A percentile compares a stretch with the other conserved stretches of the same genome.
phyloP scores from a whole-genome alignment of 2,329 filamentous ascomycete genomes.

The Zymoseptoria tritici region DNA sequence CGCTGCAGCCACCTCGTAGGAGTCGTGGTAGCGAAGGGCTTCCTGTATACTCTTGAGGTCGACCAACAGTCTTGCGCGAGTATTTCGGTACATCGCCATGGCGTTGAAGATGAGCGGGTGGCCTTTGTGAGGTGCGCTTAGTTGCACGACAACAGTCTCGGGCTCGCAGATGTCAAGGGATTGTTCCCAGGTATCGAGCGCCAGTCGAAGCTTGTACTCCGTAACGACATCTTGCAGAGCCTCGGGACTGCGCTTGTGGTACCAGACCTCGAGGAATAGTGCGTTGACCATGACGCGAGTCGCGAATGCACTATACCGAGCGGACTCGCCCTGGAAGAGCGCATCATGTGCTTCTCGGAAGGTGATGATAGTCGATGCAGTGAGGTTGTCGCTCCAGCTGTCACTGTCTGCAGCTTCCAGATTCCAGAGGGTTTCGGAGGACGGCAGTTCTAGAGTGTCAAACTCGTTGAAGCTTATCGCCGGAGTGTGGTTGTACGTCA shows the following conservation, averaged over 20 bases:
- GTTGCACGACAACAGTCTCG: slow-evolving; percentile 76
- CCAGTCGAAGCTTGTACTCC: slow-evolving; percentile 93
- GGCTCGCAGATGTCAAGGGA: slow-evolving; percentile 89
- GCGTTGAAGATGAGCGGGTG: slow-evolving; percentile 97
- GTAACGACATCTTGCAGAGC: slow-evolving; percentile 94
- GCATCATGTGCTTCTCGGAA: slow-evolving; percentile 93
- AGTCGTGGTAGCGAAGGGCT: slow-evolving; percentile 91
- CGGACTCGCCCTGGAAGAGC: slow-evolving; percentile 84
- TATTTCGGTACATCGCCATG: slow-evolving; percentile 93
- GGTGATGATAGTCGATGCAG: slow-evolving; percentile 64
- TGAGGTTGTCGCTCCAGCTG: slow-evolving; percentile 74
- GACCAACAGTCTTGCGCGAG: slow-evolving; percentile 82
- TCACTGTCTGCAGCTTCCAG: slow-evolving; percentile 69
- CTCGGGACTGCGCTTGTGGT: slow-evolving; percentile 97
- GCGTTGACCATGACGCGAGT: slow-evolving; percentile 99
- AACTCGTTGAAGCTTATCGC: slow-evolving; percentile 98
- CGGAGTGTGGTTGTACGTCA: slow-evolving; percentile 97
- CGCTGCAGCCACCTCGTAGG: slow-evolving; percentile 90
- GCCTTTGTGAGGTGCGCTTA: slow-evolving; percentile 90
- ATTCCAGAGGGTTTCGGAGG: slow-evolving; percentile 92
- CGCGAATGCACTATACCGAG: slow-evolving; percentile 92
- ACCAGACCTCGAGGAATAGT: slow-evolving; percentile 96
- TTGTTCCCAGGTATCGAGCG: slow-evolving; percentile 97
- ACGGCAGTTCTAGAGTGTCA: slow-evolving; percentile 83
- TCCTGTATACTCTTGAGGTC: slow-evolving; percentile 95